phyloP scores from a whole-genome alignment of 345 rosid genomes.

The Bruguiera parviflora region DNA sequence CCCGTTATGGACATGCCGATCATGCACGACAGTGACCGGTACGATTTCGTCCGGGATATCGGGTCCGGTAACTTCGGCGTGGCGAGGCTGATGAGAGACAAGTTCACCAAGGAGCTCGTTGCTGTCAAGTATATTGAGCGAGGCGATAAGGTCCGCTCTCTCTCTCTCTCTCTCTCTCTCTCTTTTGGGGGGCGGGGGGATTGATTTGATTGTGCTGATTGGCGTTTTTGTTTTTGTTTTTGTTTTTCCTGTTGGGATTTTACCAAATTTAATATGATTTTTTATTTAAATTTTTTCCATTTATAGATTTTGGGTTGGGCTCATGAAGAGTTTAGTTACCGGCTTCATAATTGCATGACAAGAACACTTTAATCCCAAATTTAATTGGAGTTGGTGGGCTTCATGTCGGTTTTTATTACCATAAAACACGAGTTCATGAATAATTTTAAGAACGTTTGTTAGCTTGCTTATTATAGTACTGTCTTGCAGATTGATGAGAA shows the following conservation, averaged over 20 bases:
- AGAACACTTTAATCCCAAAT: no score
- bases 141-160: conserved; percentile 27
- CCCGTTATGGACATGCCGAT: conserved; percentile 35
- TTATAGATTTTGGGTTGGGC: no score
- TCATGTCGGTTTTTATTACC: neutral
- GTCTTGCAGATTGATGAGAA: conserved; percentile 30
- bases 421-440: no score
- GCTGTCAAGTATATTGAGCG: conserved; percentile 34
- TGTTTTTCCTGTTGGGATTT: neutral
- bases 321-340: no score
- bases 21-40: conserved; percentile 42
- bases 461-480: neutral
- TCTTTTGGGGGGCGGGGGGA: no score
- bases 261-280: no score
- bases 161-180: no score
- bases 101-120: conserved; percentile 30
- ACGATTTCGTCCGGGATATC: conserved; percentile 32
- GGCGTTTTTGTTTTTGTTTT: neutral
- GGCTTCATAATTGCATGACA: no score
- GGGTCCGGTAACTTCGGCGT: conserved; percentile 34
- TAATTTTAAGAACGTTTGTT: neutral
- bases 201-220: neutral
- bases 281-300: no score
- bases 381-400: no score
- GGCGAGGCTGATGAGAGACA: conserved; percentile 30